Evolutionary conservation across 331 rosid species (phyloP).

Genomic region (Cydonia oblonga): DNA sequence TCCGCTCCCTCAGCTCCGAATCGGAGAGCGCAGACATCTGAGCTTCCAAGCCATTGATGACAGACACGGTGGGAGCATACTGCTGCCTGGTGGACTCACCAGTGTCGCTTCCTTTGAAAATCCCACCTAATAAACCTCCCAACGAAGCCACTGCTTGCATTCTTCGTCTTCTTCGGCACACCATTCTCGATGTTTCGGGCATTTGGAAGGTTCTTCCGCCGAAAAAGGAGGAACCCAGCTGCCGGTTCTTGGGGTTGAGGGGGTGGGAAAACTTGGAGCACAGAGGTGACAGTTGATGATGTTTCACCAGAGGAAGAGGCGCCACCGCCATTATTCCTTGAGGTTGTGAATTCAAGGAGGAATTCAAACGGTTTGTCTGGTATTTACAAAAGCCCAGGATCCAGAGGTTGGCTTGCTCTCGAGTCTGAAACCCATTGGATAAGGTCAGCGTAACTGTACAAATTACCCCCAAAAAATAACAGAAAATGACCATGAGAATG

Average conservation of each 20-base stretch:
- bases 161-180: constrained; percentile 11
- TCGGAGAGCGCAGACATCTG: constrained; percentile 66
- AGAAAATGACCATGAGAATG: neutral
- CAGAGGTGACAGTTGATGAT: constrained; percentile 19
- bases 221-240: constrained; percentile 26
- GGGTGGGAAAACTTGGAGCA: constrained; percentile 15
- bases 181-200: constrained; percentile 16
- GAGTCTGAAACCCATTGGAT: no score
- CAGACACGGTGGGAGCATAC: constrained; percentile 50
- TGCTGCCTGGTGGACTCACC: constrained; percentile 86
- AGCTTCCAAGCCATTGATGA: constrained; percentile 51
- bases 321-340: constrained; percentile 27
- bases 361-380: neutral
- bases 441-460: no score
- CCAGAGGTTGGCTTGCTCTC: no score
- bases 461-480: neutral
- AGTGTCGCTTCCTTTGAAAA: constrained; percentile 69
- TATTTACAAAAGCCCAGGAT: no score
- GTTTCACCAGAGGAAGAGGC: constrained; percentile 28
- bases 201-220: constrained; percentile 12
- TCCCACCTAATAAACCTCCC: constrained; percentile 76
- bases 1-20: constrained; percentile 66
- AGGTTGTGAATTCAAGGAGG: neutral
- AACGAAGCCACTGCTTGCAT: constrained; percentile 42
- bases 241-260: constrained; percentile 7